phyloP scores from a whole-genome alignment of 208 protist genomes.

The Naegleria fowleri region DNA sequence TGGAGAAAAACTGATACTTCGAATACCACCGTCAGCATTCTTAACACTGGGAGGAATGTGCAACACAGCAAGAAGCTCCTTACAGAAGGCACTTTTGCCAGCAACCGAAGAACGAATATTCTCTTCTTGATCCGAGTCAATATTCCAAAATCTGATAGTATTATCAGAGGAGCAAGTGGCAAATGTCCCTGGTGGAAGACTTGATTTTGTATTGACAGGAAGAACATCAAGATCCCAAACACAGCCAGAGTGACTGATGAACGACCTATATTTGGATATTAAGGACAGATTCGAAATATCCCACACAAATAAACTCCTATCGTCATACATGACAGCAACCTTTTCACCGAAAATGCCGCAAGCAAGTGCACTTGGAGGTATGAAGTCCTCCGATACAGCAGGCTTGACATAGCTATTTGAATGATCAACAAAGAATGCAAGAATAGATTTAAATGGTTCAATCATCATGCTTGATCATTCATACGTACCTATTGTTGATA shows the following conservation, averaged over 20 bases:
- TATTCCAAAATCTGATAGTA: slow-evolving; percentile 43
- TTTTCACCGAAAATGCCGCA: not conserved
- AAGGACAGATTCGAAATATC: slow-evolving; percentile 22
- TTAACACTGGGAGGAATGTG: slow-evolving; percentile 2
- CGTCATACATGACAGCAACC: slow-evolving; percentile 33
- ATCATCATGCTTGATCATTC: no score
- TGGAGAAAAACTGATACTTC: slow-evolving; percentile 31
- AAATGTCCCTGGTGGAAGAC: slow-evolving; percentile 33
- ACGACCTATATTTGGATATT: slow-evolving; percentile 34
- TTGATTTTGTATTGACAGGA: not conserved
- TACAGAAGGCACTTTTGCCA: not conserved
- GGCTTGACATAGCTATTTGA: not conserved
- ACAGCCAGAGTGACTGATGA: slow-evolving; percentile 27
- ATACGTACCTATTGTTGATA: not conserved
- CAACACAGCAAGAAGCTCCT: slow-evolving; percentile 25
- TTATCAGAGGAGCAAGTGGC: slow-evolving; percentile 36
- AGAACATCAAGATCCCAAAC: slow-evolving; percentile 39
- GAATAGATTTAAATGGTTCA: no score
- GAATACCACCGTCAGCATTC: slow-evolving; percentile 7
- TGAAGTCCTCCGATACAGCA: not conserved
- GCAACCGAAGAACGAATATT: not conserved
- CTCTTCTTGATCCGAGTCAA: not conserved
- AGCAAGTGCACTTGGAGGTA: not conserved
- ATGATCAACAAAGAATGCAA: no score
- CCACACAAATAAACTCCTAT: slow-evolving; percentile 41